A percentile compares a stretch with the other conserved stretches of the same genome.
These are phyloP conservation scores for Thermochaetoides dissita DNA, from an alignment of 2,329 filamentous ascomycete genomes.

Conservation along the genomic window DNA sequence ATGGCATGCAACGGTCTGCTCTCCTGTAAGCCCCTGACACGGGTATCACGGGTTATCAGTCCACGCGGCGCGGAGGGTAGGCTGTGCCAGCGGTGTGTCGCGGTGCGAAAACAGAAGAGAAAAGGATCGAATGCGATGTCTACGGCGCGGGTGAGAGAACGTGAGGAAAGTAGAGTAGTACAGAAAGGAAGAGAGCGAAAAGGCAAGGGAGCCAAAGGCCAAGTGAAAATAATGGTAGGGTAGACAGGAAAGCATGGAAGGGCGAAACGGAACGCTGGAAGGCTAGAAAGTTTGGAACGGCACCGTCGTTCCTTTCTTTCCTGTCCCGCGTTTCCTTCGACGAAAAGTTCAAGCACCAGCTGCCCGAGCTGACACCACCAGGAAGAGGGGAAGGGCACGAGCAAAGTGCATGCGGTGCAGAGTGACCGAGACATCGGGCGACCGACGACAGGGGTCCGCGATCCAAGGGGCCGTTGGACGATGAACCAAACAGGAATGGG, in stretches of 20 bases:
- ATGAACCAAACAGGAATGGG: constrained; percentile 10
- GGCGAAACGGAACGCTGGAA: no score
- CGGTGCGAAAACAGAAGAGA: not conserved
- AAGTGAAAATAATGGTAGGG: no score
- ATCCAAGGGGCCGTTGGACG: constrained; percentile 8
- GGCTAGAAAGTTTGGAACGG: no score
- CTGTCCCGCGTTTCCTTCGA: no score
- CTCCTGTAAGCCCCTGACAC: constrained; percentile 13
- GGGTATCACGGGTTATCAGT: constrained; percentile 2
- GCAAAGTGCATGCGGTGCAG: no score
- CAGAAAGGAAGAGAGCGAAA: no score
- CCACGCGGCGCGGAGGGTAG: not conserved
- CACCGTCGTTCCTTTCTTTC: no score
- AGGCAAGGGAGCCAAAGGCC: no score
- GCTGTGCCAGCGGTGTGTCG: constrained; percentile 3
- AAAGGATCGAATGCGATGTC: not conserved
- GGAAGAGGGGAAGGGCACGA: constrained; percentile 7
- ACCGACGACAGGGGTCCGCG: constrained; percentile 4
- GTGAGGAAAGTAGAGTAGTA: no score
- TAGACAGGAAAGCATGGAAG: no score
- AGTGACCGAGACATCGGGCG: constrained; percentile 6
- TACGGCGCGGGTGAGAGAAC: no score
- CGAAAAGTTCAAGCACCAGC: not conserved
- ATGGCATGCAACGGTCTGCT: constrained; percentile 2
- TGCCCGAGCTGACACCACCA: constrained; percentile 1